Evolutionary conservation across 164 flowering plant species (phyloP), one percentile per base, ranked within the genome.

Genomic region (Macadamia tetraphylla): DNA sequence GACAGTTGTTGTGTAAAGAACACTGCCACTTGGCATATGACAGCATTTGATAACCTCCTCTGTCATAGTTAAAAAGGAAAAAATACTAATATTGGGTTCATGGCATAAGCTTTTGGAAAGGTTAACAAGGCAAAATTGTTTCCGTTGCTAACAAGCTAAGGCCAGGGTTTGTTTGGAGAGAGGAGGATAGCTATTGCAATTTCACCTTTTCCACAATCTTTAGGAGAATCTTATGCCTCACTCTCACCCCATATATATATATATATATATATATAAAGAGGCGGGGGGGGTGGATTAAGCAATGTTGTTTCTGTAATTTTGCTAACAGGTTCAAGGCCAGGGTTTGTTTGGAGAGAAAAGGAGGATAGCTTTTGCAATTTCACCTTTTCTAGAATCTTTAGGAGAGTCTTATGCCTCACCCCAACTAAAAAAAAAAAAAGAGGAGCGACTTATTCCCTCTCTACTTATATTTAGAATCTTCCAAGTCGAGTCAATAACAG

Each of bases 321-420:
- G 0, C 2, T 31, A 62, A n/a, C 18, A 46, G 23, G 57, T 57
- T 58, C n/a, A 49, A 56, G 32, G 55, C 55, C 32, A n/a, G 43
- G 18, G 32, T 57, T 63, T 57, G 31, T 59, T 51, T 48, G 40
- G 13, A 58, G 64, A 48, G 43, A 49, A 65, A 64, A 60, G 67
- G 55, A 51, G 57, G n/a, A n/a, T 46, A 58, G 31, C 68, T 71
- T 71, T 71, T 48, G 49, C 67, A 57, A 56, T 32, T 62, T 69
- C 40, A 17, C 52, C 60, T 62, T 69, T 62, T 56, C 57, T 35
- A 46, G 57, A 46, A 64, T 55, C 55, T 70, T 63, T 35, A 13
- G 48, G n/a, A 29, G 9, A 63, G 44, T 48, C 18, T 42, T 8
- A 29, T 67, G 67, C 55, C 31, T 3, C n/a, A 55, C 42, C 40